These are phyloP conservation scores for Mucor lusitanicus DNA, from an alignment of 371 early-diverging fungal species.

Conservation along the genomic window DNA sequence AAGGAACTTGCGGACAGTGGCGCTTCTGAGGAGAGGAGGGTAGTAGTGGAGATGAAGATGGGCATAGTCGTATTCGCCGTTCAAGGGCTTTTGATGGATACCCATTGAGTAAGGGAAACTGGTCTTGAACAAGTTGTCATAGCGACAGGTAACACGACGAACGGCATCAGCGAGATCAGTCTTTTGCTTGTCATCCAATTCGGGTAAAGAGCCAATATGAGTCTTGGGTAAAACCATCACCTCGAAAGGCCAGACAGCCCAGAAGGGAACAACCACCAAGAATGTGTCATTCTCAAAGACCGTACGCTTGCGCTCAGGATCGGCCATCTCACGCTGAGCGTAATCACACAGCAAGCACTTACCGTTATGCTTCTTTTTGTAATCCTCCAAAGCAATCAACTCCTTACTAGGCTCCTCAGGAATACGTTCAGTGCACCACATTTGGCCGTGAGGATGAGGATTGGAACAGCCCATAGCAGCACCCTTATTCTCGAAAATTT, in stretches of 20 bases:
- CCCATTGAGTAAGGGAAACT: constrained; percentile 98
- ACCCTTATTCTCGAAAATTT: constrained; percentile 98
- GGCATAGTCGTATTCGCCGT: constrained; percentile 45
- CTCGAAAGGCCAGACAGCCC: constrained; percentile 97
- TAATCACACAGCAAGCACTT: constrained; percentile 83
- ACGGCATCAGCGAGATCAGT: constrained; percentile 76
- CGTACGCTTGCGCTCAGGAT: constrained; percentile 61
- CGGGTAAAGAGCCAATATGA: constrained; percentile 62
- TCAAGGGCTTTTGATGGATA: constrained; percentile 80
- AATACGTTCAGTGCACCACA: constrained; percentile 87
- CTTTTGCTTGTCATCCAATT: constrained; percentile 49
- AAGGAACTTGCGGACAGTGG: constrained; percentile 91
- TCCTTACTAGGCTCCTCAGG: constrained; percentile 82
- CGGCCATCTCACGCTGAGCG: constrained; percentile 62
- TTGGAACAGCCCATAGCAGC: constrained; percentile 94
- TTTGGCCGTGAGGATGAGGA: constrained; percentile 92
- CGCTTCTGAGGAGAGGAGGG: constrained; percentile 88
- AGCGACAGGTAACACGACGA: constrained; percentile 74
- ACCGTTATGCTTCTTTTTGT: constrained; percentile 39
- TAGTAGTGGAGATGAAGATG: constrained; percentile 95
- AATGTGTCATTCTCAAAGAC: constrained; percentile 82
- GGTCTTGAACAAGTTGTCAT: constrained; percentile 90
- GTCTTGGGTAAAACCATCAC: constrained; percentile 77
- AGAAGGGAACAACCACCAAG: constrained; percentile 87
- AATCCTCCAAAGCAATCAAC: constrained; percentile 62